Evolutionary conservation across 139 green algal genomes (phyloP).

Genomic region (Mychonastes homosphaera): DNA sequence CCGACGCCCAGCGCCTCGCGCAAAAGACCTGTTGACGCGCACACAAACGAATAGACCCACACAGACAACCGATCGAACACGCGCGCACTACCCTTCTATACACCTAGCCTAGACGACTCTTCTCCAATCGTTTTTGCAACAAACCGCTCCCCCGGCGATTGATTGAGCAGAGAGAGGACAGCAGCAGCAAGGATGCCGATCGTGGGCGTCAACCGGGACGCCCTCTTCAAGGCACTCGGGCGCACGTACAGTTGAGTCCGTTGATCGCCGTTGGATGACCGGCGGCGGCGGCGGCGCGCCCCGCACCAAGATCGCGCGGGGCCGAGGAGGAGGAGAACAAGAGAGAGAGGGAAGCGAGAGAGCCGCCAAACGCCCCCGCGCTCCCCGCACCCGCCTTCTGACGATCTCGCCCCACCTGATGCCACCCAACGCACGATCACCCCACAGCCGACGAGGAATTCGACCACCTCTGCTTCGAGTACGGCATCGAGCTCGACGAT

Average conservation of each 20-base stretch:
- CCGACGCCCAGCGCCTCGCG: no score
- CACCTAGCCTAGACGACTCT: not conserved
- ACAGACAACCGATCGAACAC: not conserved
- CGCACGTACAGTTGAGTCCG: constrained; percentile 70
- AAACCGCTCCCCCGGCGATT: not conserved
- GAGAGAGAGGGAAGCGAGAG: no score
- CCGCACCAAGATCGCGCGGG: not conserved
- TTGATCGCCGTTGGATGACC: not conserved
- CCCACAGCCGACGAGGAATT: constrained; percentile 92
- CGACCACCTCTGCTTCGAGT: constrained; percentile 97
- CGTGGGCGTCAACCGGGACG: constrained; percentile 78
- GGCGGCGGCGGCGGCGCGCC: not conserved
- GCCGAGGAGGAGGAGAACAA: not conserved
- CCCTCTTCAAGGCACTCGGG: constrained; percentile 80
- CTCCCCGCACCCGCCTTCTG: not conserved
- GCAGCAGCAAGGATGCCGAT: constrained; percentile 63
- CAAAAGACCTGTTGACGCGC: no score
- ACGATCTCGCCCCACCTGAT: not conserved
- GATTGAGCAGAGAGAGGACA: constrained; percentile 3
- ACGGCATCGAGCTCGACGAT: constrained; percentile 97
- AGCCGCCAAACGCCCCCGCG: constrained; percentile 2
- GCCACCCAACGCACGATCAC: not conserved
- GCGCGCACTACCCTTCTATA: not conserved
- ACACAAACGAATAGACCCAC: not conserved
- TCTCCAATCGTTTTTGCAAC: not conserved